Conservation (phyloP, 1,139 yeast species). For the Wickerhamomyces sp. region DNA sequence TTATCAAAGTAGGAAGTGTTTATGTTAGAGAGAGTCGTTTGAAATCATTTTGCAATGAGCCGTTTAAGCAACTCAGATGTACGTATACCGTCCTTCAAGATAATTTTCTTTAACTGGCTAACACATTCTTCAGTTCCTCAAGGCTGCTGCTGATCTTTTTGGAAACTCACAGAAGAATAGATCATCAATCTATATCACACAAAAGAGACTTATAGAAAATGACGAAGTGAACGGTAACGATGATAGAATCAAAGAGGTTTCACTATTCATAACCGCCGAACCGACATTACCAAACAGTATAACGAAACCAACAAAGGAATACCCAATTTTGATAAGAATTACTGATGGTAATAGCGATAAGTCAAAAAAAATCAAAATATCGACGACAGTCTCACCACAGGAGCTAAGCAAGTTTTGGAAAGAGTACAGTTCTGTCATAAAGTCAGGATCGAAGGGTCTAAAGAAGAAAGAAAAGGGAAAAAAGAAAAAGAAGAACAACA, state of each 20-base stretch:
- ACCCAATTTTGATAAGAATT: slow-evolving; percentile 50
- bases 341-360: slow-evolving; percentile 53
- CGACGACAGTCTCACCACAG: slow-evolving; percentile 58
- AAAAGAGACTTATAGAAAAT: slow-evolving; percentile 28
- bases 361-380: slow-evolving; percentile 44
- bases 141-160: slow-evolving; percentile 30
- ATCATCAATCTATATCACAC: slow-evolving; percentile 40
- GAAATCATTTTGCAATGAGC: too few relatives aligned
- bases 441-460: slow-evolving; percentile 55
- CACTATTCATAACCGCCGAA: slow-evolving; percentile 12
- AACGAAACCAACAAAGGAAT: slow-evolving; percentile 24
- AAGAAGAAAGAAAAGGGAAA: slow-evolving; percentile 63
- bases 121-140: slow-evolving; percentile 36
- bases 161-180: slow-evolving; percentile 30
- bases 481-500: slow-evolving; percentile 25
- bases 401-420: slow-evolving; percentile 65
- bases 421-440: slow-evolving; percentile 58
- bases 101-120: too few relatives aligned
- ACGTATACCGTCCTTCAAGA: too few relatives aligned
- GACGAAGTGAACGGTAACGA: slow-evolving; percentile 21
- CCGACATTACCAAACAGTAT: slow-evolving; percentile 54
- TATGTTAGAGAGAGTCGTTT: too few relatives aligned
- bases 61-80: slow-evolving; percentile 19
- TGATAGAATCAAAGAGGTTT: slow-evolving; percentile 13
- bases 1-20: too few relatives aligned